These are phyloP conservation scores for Claviceps digitariae DNA, from an alignment of 2,329 filamentous ascomycete genomes.

Conservation along the genomic window DNA sequence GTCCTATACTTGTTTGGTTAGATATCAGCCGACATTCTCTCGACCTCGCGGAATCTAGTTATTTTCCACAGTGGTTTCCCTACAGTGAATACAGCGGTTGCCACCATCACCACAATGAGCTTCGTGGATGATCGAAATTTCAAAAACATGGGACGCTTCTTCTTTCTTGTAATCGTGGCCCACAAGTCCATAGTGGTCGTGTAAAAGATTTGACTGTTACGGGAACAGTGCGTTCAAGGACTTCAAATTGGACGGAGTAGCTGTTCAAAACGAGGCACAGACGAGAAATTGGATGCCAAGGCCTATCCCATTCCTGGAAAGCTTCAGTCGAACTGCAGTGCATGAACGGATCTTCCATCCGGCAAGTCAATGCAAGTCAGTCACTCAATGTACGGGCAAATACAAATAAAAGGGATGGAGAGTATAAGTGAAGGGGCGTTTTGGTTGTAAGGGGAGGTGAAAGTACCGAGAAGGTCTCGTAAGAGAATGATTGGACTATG, in stretches of 20 bases:
- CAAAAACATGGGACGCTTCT: slow-evolving; percentile 16
- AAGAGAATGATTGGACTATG: neutral
- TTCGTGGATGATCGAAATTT: slow-evolving; percentile 18
- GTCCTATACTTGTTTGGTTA: slow-evolving; percentile 12
- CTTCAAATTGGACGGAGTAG: neutral
- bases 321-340: neutral
- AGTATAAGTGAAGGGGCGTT: neutral
- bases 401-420: neutral
- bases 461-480: neutral
- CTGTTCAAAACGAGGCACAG: neutral
- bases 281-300: neutral
- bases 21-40: neutral
- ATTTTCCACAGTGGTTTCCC: neutral
- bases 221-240: slow-evolving; percentile 4
- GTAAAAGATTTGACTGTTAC: neutral
- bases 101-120: slow-evolving; percentile 19
- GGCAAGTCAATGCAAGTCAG: neutral
- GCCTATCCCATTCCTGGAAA: neutral
- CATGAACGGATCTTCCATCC: neutral
- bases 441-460: neutral
- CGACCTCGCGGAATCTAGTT: neutral
- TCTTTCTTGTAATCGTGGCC: slow-evolving; percentile 5
- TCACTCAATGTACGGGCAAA: neutral
- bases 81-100: slow-evolving; percentile 23
- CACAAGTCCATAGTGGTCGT: slow-evolving; percentile 10